phyloP scores from a whole-genome alignment of 352 stramenopile species.

The Pythium biforme region DNA sequence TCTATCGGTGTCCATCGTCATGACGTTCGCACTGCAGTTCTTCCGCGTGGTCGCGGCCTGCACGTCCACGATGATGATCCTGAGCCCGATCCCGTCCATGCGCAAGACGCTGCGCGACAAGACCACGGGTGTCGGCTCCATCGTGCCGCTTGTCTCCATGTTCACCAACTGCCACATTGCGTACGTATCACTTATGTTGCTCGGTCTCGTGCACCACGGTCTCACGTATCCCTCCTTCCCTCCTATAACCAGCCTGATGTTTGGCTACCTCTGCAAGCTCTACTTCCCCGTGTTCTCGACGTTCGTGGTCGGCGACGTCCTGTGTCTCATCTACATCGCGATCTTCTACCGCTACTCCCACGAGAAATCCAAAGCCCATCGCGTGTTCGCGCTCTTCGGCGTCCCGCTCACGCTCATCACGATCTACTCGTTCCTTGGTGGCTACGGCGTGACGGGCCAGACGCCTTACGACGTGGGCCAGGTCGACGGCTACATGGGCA shows the following conservation, averaged over 20 bases:
- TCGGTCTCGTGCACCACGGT: neutral
- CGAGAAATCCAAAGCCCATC: constrained; percentile 39
- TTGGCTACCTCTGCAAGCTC: constrained; percentile 22
- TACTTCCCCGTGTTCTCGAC: constrained; percentile 52
- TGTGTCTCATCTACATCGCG: constrained; percentile 40
- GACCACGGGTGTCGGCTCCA: constrained; percentile 38
- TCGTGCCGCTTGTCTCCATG: constrained; percentile 33
- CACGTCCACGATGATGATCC: constrained; percentile 38
- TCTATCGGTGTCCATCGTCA: too few species aligned
- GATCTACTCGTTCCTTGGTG: constrained; percentile 42
- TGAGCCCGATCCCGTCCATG: constrained; percentile 42
- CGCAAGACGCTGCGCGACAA: constrained; percentile 33
- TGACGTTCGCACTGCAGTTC: constrained; percentile 22
- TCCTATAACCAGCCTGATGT: constrained; percentile 22
- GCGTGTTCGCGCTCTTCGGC: constrained; percentile 24
- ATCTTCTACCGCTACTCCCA: constrained; percentile 49
- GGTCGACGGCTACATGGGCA: constrained; percentile 37
- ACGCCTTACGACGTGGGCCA: constrained; percentile 26
- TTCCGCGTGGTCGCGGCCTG: constrained; percentile 34
- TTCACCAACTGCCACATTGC: constrained; percentile 18
- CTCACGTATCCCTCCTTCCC: too few species aligned
- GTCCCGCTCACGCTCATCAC: constrained; percentile 31
- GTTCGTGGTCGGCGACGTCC: constrained; percentile 40
- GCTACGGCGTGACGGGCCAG: constrained; percentile 34
- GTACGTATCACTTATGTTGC: constrained; percentile 7